Percentiles rank a stretch among this genome's conserved stretches.
Conservation (phyloP, 371 early-diverging fungal species). For the Dichotomocladium elegans region DNA sequence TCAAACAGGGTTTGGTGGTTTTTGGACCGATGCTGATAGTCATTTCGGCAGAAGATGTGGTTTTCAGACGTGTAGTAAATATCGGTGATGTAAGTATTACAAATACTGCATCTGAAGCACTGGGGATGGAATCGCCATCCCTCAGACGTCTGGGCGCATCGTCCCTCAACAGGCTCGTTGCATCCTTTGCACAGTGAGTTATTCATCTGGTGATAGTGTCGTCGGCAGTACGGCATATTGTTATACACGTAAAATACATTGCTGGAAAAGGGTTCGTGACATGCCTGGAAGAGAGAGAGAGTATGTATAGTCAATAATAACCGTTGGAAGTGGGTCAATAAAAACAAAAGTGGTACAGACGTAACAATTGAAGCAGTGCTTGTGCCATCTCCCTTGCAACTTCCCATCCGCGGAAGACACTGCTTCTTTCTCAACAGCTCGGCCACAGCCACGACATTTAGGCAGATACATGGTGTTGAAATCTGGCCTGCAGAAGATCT, state of each 20-base stretch:
- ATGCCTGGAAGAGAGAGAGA: not conserved
- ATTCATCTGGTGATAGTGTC: constrained; percentile 73
- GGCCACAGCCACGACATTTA: constrained; percentile 59
- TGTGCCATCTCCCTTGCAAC: constrained; percentile 70
- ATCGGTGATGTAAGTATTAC: constrained; percentile 57
- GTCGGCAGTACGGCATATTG: constrained; percentile 67
- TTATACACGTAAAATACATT: constrained; percentile 75
- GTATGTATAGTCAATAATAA: too few relatives aligned
- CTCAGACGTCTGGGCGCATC: constrained; percentile 72
- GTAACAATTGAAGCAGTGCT: constrained; percentile 28
- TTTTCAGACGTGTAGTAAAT: constrained; percentile 67
- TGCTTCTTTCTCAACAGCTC: constrained; percentile 63
- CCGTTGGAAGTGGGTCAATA: too few relatives aligned
- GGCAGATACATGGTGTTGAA: constrained; percentile 55
- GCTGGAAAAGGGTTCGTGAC: constrained; percentile 66
- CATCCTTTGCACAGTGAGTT: constrained; percentile 70
- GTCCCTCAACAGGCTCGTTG: constrained; percentile 71
- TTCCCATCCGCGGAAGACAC: constrained; percentile 67
- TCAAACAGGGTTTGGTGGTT: constrained; percentile 67
- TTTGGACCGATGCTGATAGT: constrained; percentile 49
- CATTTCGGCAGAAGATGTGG: constrained; percentile 58
- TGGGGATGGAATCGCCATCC: constrained; percentile 28
- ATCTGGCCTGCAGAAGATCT: constrained; percentile 68
- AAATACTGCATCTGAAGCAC: constrained; percentile 29
- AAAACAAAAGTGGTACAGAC: too few relatives aligned